Conservation (phyloP, 805 yeast species). For the Ogataea kodamae region DNA sequence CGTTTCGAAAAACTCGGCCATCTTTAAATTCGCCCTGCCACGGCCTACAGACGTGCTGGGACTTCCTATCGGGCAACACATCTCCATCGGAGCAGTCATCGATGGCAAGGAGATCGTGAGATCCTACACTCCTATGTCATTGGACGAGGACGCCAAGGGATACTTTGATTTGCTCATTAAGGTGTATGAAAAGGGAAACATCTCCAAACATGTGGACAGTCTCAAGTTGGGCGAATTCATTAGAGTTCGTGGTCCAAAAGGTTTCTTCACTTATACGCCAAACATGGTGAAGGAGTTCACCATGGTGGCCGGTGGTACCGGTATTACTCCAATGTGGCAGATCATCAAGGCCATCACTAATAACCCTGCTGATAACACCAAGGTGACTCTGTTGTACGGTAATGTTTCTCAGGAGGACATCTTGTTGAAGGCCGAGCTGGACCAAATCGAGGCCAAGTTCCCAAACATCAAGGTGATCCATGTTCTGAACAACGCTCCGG, state of each 20-base stretch:
- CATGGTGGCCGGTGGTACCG: conserved; percentile 97
- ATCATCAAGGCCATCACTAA: conserved; percentile 75
- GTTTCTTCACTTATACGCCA: conserved; percentile 77
- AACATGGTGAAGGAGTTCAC: conserved; percentile 70
- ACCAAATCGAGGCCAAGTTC: conserved; percentile 52
- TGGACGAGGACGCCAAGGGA: conserved; percentile 70
- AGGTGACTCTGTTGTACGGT: conserved; percentile 74
- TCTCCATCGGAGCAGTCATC: conserved; percentile 71
- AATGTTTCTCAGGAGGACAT: conserved; percentile 79
- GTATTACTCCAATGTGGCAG: conserved; percentile 95
- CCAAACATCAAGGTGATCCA: conserved; percentile 67
- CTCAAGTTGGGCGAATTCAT: conserved; percentile 76
- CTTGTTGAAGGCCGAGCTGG: conserved; percentile 75
- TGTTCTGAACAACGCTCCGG: conserved; percentile 71
- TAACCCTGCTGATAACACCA: conserved; percentile 76
- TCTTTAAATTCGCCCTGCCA: conserved; percentile 83
- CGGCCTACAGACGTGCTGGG: conserved; percentile 71
- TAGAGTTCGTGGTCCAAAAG: conserved; percentile 86
- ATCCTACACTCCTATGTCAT: conserved; percentile 87
- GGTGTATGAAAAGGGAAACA: conserved; percentile 80
- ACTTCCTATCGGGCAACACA: conserved; percentile 92
- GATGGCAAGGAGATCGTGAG: conserved; percentile 78
- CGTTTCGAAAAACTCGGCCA: conserved; percentile 74
- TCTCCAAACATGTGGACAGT: conserved; percentile 69
- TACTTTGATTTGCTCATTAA: conserved; percentile 82